Base-by-base conservation (phyloP, 2,329 filamentous ascomycete genomes). In the Fusarium veterinarium region DNA sequence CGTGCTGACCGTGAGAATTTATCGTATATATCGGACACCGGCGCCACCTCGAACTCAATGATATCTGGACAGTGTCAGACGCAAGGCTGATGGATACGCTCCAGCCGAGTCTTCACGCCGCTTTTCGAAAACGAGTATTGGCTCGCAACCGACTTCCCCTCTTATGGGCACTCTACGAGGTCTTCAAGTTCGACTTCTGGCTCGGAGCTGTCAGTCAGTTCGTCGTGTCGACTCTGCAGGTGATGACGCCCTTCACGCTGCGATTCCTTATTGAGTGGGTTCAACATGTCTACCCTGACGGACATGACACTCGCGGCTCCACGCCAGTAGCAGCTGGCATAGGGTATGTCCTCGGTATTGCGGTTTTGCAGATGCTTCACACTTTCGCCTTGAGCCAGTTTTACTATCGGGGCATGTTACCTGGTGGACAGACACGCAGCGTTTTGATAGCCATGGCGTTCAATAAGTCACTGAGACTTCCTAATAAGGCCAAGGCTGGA, bases 341-440 rank as follows among this genome's bases (percentile, higher is more conserved):
- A 44, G 38, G 52, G 12, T 56, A 56, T 41, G 17, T 56, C 8
- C 40, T 56, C 16, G 52, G 52, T 30, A 56, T 56, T 5, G 52
- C 38, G 23, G 13, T 44, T 4, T 30, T 56, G 8, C 52, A 56
- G 8, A 42, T 44, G 52, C 38, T 56, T 56, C 52, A 56, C 28
- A 56, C 52, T 33, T 56, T 56, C 17, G 52, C 52, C 38, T 56
- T 38, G 38, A 56, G 52, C 41, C 52, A 44, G 38, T 56, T 56
- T 44, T 56, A 56, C 17, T 44, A 44, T 33, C 52, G 38, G 16
- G 52, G 52, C 52, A 56, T 56, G 52, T 25, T 56, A 30, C 52
- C 44, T 20, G 38, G 52, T 33, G 28, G 52, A 44, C 52, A 56
- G 38, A 56, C 52, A 9, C 52, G 52, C 25, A 56, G 52, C 6